phyloP scores from a whole-genome alignment of 2,329 filamentous ascomycete genomes.

The Pseudocercospora macadamiae region DNA sequence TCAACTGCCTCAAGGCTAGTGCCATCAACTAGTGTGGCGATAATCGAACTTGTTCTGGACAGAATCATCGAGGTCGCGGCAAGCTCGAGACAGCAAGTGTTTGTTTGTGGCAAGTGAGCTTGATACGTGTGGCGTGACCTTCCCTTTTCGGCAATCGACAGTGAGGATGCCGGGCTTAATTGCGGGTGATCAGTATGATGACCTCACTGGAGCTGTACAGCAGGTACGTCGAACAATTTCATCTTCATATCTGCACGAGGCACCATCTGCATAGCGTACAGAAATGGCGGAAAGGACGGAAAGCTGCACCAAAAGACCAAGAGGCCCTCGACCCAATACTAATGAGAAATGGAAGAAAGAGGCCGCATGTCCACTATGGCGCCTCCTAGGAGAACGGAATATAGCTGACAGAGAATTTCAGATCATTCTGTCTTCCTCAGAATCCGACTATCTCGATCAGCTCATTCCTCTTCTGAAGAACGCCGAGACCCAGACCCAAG shows the following conservation, averaged over 20 bases:
- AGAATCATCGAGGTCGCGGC: too few species aligned
- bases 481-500: slow-evolving; percentile 70
- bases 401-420: slow-evolving; percentile 46
- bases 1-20: too few species aligned
- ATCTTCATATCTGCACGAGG: too few species aligned
- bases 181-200: slow-evolving; percentile 47
- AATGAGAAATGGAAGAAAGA: slow-evolving; percentile 6
- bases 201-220: slow-evolving; percentile 53
- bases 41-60: too few species aligned
- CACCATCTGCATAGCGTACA: too few species aligned
- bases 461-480: slow-evolving; percentile 93
- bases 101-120: slow-evolving; percentile 10
- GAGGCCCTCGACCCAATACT: not conserved
- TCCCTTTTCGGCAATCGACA: slow-evolving; percentile 5
- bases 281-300: not conserved
- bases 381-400: not conserved
- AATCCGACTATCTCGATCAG: slow-evolving; percentile 93
- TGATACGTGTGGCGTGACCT: not conserved
- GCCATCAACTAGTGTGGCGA: too few species aligned
- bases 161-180: slow-evolving; percentile 42
- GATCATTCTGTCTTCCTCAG: slow-evolving; percentile 91
- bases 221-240: slow-evolving; percentile 45
- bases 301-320: not conserved
- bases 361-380: not conserved
- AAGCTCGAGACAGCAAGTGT: too few species aligned